Evolutionary conservation across 495 filamentous ascomycete genomes (phyloP).

Genomic region (Pyrenula massariospora): DNA sequence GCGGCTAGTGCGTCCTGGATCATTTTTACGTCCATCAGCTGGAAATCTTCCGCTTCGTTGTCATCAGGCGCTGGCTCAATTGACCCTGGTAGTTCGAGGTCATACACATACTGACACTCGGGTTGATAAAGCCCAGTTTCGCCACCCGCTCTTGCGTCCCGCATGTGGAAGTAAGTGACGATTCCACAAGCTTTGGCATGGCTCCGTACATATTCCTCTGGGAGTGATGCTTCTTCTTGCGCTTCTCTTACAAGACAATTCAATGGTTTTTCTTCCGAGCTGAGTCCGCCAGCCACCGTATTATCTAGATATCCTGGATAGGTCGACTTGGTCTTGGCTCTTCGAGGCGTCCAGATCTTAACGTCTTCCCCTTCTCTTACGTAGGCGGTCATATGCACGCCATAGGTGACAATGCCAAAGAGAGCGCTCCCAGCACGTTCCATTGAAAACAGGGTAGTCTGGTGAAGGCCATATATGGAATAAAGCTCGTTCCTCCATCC

Average conservation of each 20-base stretch:
- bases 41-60: constrained; percentile 80
- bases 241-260: constrained; percentile 79
- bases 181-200: constrained; percentile 48
- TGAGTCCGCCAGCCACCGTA: constrained; percentile 82
- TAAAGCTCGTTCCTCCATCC: constrained; percentile 90
- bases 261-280: constrained; percentile 61
- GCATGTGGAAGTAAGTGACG: constrained; percentile 76
- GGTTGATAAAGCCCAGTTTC: constrained; percentile 84
- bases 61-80: constrained; percentile 66
- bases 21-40: constrained; percentile 61
- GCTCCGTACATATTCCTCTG: constrained; percentile 53
- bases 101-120: constrained; percentile 85
- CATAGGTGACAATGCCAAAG: constrained; percentile 82
- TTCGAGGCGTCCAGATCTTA: constrained; percentile 73
- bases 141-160: constrained; percentile 66
- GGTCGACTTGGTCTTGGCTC: constrained; percentile 66
- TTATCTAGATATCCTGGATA: constrained; percentile 89
- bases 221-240: constrained; percentile 80
- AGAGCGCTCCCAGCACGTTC: constrained; percentile 69
- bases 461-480: constrained; percentile 57
- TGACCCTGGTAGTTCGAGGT: constrained; percentile 62
- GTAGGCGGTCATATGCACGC: constrained; percentile 80
- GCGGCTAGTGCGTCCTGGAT: constrained; percentile 55
- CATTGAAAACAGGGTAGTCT: constrained; percentile 52
- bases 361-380: constrained; percentile 44